Percentiles rank a stretch among this genome's conserved stretches.
Conservation (phyloP, 2,329 filamentous ascomycete species). For the Aspergillus sp. region DNA sequence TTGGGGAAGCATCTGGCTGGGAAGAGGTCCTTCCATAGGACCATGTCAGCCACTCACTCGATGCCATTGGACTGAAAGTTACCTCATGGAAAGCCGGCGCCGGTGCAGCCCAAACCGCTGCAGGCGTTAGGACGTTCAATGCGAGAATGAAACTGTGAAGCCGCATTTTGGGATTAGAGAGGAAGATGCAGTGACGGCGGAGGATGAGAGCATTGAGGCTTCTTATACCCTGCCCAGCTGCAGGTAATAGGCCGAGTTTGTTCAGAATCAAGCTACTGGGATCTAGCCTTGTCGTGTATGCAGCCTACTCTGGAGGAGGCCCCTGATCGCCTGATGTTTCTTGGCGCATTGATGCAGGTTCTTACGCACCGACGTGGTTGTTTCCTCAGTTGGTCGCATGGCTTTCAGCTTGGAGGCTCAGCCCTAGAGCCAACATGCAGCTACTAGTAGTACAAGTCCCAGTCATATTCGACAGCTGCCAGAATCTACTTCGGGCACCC, state of each 20-base stretch:
- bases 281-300: background rate
- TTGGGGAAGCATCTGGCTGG: slow-evolving; percentile 26
- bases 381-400: background rate
- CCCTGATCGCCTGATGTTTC: background rate
- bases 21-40: slow-evolving; percentile 3
- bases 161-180: background rate
- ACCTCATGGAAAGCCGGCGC: background rate
- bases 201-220: background rate
- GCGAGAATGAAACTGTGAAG: background rate
- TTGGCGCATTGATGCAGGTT: background rate
- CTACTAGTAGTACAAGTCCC: background rate
- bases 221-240: background rate
- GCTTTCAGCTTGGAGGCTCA: background rate
- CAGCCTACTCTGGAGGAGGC: background rate
- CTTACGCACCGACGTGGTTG: background rate
- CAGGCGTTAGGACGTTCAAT: background rate
- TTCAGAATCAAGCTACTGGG: background rate
- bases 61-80: background rate
- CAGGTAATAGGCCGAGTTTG: background rate
- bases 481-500: background rate
- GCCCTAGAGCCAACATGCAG: background rate
- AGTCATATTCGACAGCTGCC: background rate
- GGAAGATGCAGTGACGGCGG: too few relatives aligned
- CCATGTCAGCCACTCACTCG: background rate
- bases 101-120: background rate